A percentile compares a stretch with the other conserved stretches of the same genome.
Evolutionary conservation across 2,329 filamentous ascomycete genomes (phyloP).

Genomic region (Colletotrichum spinosum): DNA sequence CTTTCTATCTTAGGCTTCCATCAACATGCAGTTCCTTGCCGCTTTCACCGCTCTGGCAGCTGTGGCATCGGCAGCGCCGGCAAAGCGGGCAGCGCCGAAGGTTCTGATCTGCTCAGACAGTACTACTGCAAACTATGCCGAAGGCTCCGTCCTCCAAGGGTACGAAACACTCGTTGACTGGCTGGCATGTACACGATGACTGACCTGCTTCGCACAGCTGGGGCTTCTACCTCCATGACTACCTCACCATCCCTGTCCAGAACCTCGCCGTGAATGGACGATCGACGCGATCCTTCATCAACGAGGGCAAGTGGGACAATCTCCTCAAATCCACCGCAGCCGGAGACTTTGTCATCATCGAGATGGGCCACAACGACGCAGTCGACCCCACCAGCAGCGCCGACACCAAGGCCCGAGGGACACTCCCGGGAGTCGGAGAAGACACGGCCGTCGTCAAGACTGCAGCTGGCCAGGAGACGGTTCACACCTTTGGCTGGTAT

Average conservation of each 20-base stretch:
- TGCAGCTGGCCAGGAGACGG: conserved; percentile 36
- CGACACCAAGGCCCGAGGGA: conserved; percentile 40
- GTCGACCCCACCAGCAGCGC: conserved; percentile 38
- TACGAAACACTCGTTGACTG: not conserved
- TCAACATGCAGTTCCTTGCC: no score
- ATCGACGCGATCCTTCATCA: conserved; percentile 40
- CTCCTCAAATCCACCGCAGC: conserved; percentile 33
- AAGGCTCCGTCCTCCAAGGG: conserved; percentile 5
- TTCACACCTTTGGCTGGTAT: conserved; percentile 44
- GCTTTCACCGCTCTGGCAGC: no score
- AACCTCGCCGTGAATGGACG: conserved; percentile 39
- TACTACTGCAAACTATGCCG: conserved; percentile 12
- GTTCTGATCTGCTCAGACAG: conserved; percentile 14
- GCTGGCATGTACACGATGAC: not conserved
- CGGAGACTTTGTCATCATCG: conserved; percentile 41
- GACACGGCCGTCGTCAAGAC: conserved; percentile 40
- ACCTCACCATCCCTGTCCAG: conserved; percentile 26
- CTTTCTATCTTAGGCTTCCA: no score
- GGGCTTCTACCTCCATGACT: conserved; percentile 35
- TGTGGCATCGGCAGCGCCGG: no score
- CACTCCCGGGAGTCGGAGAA: conserved; percentile 40
- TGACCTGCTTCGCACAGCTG: conserved; percentile 27
- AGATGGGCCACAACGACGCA: conserved; percentile 44
- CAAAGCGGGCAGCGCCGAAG: not conserved
- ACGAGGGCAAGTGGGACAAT: conserved; percentile 38